Conservation (phyloP, 2,329 filamentous ascomycete genomes). For the Cercospora zeae-maydis region DNA sequence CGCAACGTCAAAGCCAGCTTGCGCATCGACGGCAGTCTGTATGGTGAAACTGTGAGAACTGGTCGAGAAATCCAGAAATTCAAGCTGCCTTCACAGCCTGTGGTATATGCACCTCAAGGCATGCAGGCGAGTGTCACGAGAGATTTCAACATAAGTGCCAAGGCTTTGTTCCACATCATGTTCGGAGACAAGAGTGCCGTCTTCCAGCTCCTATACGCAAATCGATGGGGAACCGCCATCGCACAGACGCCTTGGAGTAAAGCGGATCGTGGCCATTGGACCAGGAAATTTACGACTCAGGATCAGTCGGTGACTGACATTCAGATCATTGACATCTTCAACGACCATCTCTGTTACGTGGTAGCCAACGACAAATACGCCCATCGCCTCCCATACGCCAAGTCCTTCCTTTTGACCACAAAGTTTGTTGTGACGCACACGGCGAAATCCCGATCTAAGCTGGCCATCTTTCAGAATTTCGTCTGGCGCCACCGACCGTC, state of each 20-base stretch:
- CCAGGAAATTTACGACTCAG: conserved; percentile 62
- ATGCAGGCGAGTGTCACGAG: conserved; percentile 75
- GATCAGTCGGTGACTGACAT: conserved; percentile 62
- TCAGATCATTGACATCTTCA: conserved; percentile 72
- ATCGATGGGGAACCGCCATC: conserved; percentile 72
- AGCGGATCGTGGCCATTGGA: conserved; percentile 53
- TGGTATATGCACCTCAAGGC: conserved; percentile 77
- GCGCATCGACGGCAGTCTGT: conserved; percentile 60
- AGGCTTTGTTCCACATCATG: conserved; percentile 90
- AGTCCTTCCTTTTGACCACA: conserved; percentile 74
- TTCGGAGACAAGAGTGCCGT: conserved; percentile 96
- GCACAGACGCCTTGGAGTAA: conserved; percentile 81
- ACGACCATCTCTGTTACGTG: conserved; percentile 61
- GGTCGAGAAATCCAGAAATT: conserved; percentile 63
- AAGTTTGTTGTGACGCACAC: conserved; percentile 94
- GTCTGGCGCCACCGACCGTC: conserved; percentile 65
- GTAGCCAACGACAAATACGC: conserved; percentile 61
- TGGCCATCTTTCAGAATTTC: conserved; percentile 83
- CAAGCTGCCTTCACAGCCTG: conserved; percentile 74
- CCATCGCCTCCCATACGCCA: conserved; percentile 82
- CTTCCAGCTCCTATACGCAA: conserved; percentile 86
- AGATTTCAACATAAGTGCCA: conserved; percentile 85
- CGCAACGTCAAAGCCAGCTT: conserved; percentile 56
- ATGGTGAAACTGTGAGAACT: conserved; percentile 43
- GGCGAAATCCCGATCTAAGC: conserved; percentile 86